Conservation (phyloP, 2,329 filamentous ascomycete genomes). For the Leptographium lundbergii region DNA sequence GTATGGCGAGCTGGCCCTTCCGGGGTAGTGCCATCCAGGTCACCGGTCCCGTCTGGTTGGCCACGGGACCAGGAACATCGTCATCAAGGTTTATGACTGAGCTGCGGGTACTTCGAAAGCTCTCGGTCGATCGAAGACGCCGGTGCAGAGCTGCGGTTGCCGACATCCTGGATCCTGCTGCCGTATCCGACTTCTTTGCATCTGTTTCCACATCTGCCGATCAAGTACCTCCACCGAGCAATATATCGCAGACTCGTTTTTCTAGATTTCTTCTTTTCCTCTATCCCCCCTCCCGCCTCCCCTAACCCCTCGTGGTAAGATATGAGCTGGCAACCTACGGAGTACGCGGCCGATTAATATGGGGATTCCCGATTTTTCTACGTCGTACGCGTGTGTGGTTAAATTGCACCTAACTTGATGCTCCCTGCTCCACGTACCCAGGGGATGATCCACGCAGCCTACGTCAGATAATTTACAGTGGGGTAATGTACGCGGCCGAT, state of each 20-base stretch:
- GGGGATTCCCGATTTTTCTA: background rate
- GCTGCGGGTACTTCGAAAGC: background rate
- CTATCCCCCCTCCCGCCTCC: background rate
- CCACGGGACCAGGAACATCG: background rate
- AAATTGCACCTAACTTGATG: background rate
- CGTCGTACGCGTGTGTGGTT: background rate
- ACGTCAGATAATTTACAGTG: background rate
- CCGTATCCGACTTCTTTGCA: background rate
- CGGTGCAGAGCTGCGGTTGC: background rate
- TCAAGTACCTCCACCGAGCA: background rate
- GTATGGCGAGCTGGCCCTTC: slow-evolving; percentile 16
- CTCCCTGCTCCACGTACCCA: background rate
- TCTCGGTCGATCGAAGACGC: background rate
- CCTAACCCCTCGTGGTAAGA: background rate
- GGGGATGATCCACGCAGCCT: background rate
- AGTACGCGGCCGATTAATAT: background rate
- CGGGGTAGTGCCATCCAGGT: slow-evolving; percentile 14
- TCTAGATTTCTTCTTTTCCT: background rate
- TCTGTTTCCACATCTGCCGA: background rate
- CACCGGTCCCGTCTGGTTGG: background rate
- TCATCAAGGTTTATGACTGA: background rate
- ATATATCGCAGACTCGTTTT: background rate
- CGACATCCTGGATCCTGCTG: background rate
- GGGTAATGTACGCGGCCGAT: background rate
- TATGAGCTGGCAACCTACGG: background rate